Base-by-base conservation (phyloP, 257 asterid genomes). In the Solanum sparsipilum region DNA sequence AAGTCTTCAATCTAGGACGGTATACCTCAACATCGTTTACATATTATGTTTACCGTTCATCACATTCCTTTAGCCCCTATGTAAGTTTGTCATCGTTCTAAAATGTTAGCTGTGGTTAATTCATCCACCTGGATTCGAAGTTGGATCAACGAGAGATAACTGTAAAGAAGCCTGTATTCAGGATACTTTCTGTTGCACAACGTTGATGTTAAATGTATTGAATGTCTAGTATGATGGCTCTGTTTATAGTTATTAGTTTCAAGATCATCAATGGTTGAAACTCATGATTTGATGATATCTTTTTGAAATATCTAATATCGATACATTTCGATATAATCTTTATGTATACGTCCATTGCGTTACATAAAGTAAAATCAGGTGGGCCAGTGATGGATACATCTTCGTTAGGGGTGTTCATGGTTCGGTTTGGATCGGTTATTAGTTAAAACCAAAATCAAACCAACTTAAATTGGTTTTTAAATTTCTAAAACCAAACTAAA, bases 121-220 rank as follows among this genome's bases (percentile, higher is more conserved):
- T 79, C 16, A 27, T 79, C 32, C 83, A 75, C 83, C 83, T 39
- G 23, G 56, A 76, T 76, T n/a, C 34, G 23, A 6, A 46, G 70
- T 81, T 29, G 70, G 16, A 29, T 81, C 85, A 81, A 46, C 27
- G 68, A 13, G 12, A 81, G 85, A 81, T 9, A 60, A 83, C 83
- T 79, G 92, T 89, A 91, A 87, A 88, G 90, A 65, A 78, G 86
- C 89, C 75, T 84, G 90, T 87, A n/a, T 78, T 87, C 87, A 56
- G 74, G 32, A 10, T 9, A 67, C 25, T 52, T 86, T 86, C 75
- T 48, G 86, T 88, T 87, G 86, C 76, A 78, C 75, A 13, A 75
- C 68, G 63, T 84, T 34, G 31, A 76, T 90, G 88, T 67, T 86
- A 65, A 13, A 13, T 84, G 76, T 27, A 87, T 46, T 84, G 74